Conservation (phyloP, 192 early-diverging fungal genomes). For the Podila verticillata region DNA sequence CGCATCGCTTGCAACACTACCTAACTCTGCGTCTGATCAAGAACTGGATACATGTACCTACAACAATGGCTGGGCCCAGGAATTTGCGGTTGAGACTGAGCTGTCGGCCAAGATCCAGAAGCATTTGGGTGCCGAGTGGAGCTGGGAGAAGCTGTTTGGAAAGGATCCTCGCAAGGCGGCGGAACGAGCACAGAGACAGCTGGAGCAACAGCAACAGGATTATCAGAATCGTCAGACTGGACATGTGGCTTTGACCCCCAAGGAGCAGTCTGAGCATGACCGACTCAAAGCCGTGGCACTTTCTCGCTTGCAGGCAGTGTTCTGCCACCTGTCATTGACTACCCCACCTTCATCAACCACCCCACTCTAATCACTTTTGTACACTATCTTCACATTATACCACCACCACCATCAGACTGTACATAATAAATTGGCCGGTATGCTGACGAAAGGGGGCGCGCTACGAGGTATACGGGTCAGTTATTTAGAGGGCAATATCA, state of each 20-base stretch:
- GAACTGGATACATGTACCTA: not conserved
- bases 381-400: too few relatives aligned
- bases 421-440: too few relatives aligned
- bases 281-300: conserved; percentile 31
- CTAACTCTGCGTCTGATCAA: not conserved
- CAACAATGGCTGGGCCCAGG: conserved; percentile 16
- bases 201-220: not conserved
- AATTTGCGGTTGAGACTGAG: conserved; percentile 13
- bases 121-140: conserved; percentile 39
- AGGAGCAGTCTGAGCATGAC: conserved; percentile 11
- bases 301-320: conserved; percentile 38
- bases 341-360: not conserved
- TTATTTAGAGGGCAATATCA: too few relatives aligned
- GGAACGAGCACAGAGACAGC: not conserved
- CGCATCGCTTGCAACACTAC: conserved; percentile 14
- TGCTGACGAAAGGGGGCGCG: too few relatives aligned
- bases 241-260: not conserved
- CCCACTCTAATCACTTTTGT: too few relatives aligned
- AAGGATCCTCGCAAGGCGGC: conserved; percentile 26
- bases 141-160: conserved; percentile 45
- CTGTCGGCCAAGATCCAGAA: not conserved
- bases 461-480: too few relatives aligned
- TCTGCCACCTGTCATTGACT: conserved; percentile 31
- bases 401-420: too few relatives aligned
- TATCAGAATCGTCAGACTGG: not conserved